Conservation (phyloP, 768 basidiomycete genomes). For the Tricholoma sp. region DNA sequence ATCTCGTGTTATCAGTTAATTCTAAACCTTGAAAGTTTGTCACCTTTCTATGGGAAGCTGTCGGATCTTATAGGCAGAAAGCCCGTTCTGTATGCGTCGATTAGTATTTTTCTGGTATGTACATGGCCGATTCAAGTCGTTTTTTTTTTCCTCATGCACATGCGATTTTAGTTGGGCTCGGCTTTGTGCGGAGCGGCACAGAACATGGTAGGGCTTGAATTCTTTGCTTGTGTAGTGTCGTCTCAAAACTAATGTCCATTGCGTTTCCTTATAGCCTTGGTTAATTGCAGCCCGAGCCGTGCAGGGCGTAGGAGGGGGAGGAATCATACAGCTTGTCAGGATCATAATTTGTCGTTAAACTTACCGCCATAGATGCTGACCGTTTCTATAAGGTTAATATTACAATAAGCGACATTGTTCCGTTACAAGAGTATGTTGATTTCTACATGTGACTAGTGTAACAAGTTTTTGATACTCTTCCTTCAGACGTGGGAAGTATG, state of each 20-base stretch:
- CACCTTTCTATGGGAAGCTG: slow-evolving; percentile 75
- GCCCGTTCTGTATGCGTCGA: slow-evolving; percentile 60
- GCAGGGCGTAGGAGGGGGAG: slow-evolving; percentile 82
- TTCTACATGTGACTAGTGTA: not conserved
- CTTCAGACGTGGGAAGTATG: slow-evolving; percentile 68
- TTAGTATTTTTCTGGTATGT: slow-evolving; percentile 63
- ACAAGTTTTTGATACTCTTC: slow-evolving; percentile 1
- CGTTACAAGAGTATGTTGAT: slow-evolving; percentile 60
- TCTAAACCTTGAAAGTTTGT: slow-evolving; percentile 32
- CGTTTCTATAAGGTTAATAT: slow-evolving; percentile 48
- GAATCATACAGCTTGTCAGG: slow-evolving; percentile 63
- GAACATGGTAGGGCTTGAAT: slow-evolving; percentile 40
- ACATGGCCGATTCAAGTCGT: not conserved
- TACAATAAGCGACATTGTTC: slow-evolving; percentile 78
- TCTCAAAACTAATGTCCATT: not conserved
- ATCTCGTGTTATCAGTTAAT: not conserved
- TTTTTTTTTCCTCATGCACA: not conserved
- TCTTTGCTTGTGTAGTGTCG: not conserved
- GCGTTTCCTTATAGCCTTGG: slow-evolving; percentile 41
- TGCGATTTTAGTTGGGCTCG: slow-evolving; percentile 53
- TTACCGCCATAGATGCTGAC: not conserved
- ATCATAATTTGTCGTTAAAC: not conserved
- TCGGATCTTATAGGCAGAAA: slow-evolving; percentile 61
- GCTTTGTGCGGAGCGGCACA: slow-evolving; percentile 81
- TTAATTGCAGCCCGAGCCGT: slow-evolving; percentile 71